Conservation (phyloP, 1,284 basidiomycete species). For the Cronartium ribicola region DNA sequence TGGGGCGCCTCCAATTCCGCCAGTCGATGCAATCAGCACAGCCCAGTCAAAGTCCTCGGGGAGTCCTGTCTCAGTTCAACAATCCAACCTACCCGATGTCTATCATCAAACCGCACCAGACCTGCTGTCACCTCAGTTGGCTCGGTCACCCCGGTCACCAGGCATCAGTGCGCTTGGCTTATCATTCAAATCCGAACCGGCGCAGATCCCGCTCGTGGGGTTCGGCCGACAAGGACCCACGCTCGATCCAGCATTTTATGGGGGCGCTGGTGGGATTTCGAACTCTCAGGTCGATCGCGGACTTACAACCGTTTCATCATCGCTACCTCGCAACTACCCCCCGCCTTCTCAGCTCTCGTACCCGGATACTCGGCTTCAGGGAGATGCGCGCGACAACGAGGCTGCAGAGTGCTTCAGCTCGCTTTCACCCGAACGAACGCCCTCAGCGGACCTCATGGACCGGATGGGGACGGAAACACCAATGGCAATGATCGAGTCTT, state of each 20-base stretch:
- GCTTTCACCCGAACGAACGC: conserved; percentile 19
- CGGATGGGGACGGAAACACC: background rate
- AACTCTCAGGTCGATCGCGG: too few relatives aligned
- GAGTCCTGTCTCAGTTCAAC: conserved; percentile 26
- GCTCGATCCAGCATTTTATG: conserved; percentile 19
- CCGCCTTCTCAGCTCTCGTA: background rate
- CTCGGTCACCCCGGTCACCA: conserved; percentile 6
- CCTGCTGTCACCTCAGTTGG: background rate
- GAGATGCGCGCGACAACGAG: background rate
- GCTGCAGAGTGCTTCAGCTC: conserved; percentile 6
- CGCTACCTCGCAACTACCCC: too few relatives aligned
- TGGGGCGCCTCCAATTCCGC: background rate
- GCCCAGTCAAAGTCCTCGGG: background rate
- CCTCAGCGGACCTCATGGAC: conserved; percentile 20
- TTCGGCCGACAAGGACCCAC: conserved; percentile 8
- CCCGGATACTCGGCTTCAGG: background rate
- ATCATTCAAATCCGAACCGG: background rate
- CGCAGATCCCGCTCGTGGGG: conserved; percentile 11
- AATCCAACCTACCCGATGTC: conserved; percentile 19
- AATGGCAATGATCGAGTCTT: background rate
- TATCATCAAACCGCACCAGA: conserved; percentile 8
- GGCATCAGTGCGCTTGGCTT: background rate
- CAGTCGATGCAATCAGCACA: background rate
- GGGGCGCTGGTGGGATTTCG: too few relatives aligned
- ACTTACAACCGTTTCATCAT: too few relatives aligned